A percentile compares a stretch with the other conserved stretches of the same genome.
These are phyloP conservation scores for Mycena rebaudengoi DNA, from an alignment of 768 basidiomycete species.

Conservation along the genomic window DNA sequence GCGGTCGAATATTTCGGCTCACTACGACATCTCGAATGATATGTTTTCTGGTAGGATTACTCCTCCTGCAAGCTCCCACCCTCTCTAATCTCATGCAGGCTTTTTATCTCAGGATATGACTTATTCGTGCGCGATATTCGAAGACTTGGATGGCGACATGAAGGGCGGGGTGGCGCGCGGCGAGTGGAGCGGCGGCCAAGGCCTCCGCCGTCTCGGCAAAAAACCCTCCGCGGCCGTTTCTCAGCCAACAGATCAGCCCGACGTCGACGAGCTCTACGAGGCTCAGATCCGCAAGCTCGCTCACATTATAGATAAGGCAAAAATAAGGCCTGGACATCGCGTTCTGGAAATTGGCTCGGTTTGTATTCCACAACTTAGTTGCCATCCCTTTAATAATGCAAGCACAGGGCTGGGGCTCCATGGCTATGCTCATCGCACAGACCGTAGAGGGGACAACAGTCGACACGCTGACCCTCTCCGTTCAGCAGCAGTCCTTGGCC, in stretches of 20 bases:
- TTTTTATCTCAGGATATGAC: conserved; percentile 79
- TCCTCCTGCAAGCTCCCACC: background rate
- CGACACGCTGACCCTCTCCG: conserved; percentile 78
- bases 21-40: conserved; percentile 82
- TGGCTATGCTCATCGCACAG: conserved; percentile 69
- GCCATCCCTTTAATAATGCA: too few species aligned
- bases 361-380: too few species aligned
- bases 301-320: conserved; percentile 71
- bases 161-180: conserved; percentile 36
- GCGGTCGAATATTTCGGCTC: conserved; percentile 72
- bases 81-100: conserved; percentile 36
- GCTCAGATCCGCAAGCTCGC: conserved; percentile 70
- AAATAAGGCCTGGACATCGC: conserved; percentile 63
- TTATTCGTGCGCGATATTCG: conserved; percentile 75
- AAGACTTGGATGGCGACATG: conserved; percentile 68
- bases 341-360: conserved; percentile 77
- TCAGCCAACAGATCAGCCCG: conserved; percentile 25
- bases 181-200: conserved; percentile 48
- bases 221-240: background rate
- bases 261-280: conserved; percentile 44
- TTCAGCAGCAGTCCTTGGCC: conserved; percentile 69
- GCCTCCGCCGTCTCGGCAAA: conserved; percentile 36
- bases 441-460: conserved; percentile 64
- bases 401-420: conserved; percentile 75
- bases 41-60: conserved; percentile 67